Base-by-base conservation (phyloP, 345 rosid species). In the Pelargonium nanum region DNA sequence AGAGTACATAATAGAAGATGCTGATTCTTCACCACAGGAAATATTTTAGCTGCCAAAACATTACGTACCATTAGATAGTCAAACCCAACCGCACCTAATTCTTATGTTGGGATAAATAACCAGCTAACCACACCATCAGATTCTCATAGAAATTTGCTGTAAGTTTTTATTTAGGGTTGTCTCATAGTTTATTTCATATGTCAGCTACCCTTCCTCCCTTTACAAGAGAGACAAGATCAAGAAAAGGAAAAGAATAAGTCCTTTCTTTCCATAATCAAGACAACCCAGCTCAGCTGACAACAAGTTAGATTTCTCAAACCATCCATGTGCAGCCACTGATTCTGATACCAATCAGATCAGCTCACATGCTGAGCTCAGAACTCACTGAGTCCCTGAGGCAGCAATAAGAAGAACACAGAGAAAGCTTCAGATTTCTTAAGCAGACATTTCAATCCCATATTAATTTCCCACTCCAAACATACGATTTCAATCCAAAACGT, bases 1-100 rank as follows among this genome's bases (percentile, higher is more conserved):
- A 91, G 92, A 6, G 98, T 91, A 63, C 98, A 91, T 6, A 91
- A 78, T 65, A 91, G 77, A 62, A 91, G 90, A 75, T 91, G 98
- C 64, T 88, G 98, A 78, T 88, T 91, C 76, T 88, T 88, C 50
- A 91, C 98, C 32, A 91, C 96, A 12, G 94, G 96, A 58, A 83
- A 84, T 72, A 91, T 88, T 65, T 91, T 91, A 17, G 85, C 98
- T 91, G 85, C 61, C 51, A 67, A 65, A 62, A 25, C 26, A 65
- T 40, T 40, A 40, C 48, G 15, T 12, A 12, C 15, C 15, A 40
- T 6, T 40, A 40, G 48, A 40, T 12, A 40, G 48, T 28, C 4
- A 7, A 28, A 40, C 0, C 16, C 48, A 40, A 40, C 16, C 48
- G 2, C 16, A 40, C 48, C 40, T 30, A 6, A 6, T 30, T 40